A percentile compares a stretch with the other conserved stretches of the same genome.
phyloP scores from a whole-genome alignment of 108 stramenopile species.

The Cyclotella kingstonii region DNA sequence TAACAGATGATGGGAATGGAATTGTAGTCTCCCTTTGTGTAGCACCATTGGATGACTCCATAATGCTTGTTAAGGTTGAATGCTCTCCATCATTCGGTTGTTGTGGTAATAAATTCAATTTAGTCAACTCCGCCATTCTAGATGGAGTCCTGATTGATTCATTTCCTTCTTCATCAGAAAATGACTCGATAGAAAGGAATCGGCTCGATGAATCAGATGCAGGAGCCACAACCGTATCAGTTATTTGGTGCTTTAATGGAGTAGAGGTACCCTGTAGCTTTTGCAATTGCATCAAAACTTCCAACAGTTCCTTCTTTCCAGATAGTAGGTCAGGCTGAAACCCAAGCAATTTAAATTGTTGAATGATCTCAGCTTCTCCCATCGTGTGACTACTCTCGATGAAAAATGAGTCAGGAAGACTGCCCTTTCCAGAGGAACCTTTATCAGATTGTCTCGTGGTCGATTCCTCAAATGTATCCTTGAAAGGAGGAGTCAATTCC shows the following conservation, averaged over 20 bases:
- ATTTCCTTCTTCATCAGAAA: constrained; percentile 16
- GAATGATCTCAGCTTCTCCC: constrained; percentile 33
- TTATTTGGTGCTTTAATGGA: constrained; percentile 4
- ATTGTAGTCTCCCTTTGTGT: neutral
- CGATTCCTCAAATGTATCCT: constrained; percentile 6
- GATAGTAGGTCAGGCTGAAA: constrained; percentile 11
- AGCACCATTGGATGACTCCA: neutral
- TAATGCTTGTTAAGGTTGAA: neutral
- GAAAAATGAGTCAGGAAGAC: too few species aligned
- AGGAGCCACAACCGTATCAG: constrained; percentile 7
- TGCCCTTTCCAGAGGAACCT: neutral
- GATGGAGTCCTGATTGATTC: constrained; percentile 16
- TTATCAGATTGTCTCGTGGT: neutral
- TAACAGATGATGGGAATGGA: neutral
- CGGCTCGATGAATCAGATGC: constrained; percentile 1
- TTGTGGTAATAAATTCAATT: constrained; percentile 6
- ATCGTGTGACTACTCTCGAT: too few species aligned
- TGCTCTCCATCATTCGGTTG: constrained; percentile 2
- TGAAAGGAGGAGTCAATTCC: constrained; percentile 2
- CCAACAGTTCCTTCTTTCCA: constrained; percentile 12
- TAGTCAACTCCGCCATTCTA: constrained; percentile 14
- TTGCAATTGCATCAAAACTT: constrained; percentile 15
- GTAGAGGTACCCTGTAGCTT: constrained; percentile 10
- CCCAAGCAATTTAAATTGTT: constrained; percentile 30
- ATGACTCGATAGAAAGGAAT: neutral